A percentile compares a stretch with the other conserved stretches of the same genome.
phyloP scores from a whole-genome alignment of 192 early-diverging fungal species.

The Coemansia sp. region DNA sequence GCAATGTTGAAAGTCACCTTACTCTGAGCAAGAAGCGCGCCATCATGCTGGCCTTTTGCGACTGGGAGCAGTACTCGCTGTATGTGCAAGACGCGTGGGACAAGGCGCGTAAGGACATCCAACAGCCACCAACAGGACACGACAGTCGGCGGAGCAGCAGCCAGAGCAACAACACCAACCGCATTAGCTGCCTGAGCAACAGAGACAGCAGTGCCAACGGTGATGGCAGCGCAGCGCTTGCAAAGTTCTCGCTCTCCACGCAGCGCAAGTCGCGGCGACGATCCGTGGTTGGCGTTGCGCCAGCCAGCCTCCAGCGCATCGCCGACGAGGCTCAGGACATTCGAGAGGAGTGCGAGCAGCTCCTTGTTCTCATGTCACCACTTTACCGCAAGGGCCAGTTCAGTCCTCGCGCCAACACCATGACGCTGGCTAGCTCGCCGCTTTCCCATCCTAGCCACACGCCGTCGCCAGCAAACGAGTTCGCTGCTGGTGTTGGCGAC shows the following conservation, averaged over 20 bases:
- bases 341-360: conserved; percentile 44
- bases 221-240: not conserved
- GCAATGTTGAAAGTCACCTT: conserved; percentile 30
- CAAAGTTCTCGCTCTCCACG: conserved; percentile 37
- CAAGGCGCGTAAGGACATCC: conserved; percentile 44
- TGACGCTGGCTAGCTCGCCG: not conserved
- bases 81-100: conserved; percentile 54
- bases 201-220: not conserved
- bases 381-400: conserved; percentile 40
- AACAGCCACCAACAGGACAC: conserved; percentile 19
- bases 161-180: conserved; percentile 8
- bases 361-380: conserved; percentile 46
- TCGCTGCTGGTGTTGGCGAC: conserved; percentile 2
- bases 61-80: conserved; percentile 55
- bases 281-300: conserved; percentile 47
- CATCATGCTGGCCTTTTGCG: conserved; percentile 54
- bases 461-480: not conserved
- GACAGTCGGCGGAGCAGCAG: conserved; percentile 36
- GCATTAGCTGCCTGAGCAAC: not conserved
- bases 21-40: conserved; percentile 54
- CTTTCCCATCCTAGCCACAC: conserved; percentile 3
- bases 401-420: conserved; percentile 20
- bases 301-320: conserved; percentile 51
- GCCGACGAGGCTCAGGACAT: conserved; percentile 39
- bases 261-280: conserved; percentile 47